Conservation (phyloP, 352 stramenopile genomes). For the Phytopythium helicoides region DNA sequence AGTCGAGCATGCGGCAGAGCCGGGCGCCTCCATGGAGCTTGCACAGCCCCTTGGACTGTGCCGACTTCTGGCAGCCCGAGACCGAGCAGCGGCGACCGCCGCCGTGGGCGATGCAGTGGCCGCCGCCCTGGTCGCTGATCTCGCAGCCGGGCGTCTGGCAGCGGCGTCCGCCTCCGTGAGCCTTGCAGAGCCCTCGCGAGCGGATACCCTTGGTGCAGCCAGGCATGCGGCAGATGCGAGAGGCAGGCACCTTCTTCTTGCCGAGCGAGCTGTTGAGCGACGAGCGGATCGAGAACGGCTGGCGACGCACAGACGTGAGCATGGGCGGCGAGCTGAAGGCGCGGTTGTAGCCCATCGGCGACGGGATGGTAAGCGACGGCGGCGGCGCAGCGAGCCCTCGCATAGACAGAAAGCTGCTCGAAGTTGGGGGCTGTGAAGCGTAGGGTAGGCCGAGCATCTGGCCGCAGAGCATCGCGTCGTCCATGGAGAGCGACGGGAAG, state of each 20-base stretch:
- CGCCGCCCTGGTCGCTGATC: constrained; percentile 85
- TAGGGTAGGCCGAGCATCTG: constrained; percentile 13
- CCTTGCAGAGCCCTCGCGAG: constrained; percentile 81
- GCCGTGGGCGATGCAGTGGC: constrained; percentile 78
- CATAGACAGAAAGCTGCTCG: constrained; percentile 9
- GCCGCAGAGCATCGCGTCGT: constrained; percentile 7
- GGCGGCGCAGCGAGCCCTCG: constrained; percentile 12
- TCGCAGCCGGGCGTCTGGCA: constrained; percentile 77
- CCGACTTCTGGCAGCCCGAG: constrained; percentile 75
- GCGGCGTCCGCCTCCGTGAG: constrained; percentile 73
- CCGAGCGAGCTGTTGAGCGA: constrained; percentile 12
- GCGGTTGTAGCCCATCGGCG: constrained; percentile 11
- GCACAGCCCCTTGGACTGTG: constrained; percentile 78
- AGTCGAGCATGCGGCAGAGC: constrained; percentile 65
- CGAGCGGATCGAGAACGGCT: neutral
- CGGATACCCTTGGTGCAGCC: constrained; percentile 82
- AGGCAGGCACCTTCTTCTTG: constrained; percentile 55
- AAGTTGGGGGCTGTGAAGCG: constrained; percentile 2
- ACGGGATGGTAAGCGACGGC: constrained; percentile 11
- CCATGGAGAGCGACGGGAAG: constrained; percentile 10
- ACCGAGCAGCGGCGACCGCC: constrained; percentile 61
- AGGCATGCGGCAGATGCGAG: constrained; percentile 72
- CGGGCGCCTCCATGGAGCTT: constrained; percentile 82
- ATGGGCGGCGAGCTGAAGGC: constrained; percentile 22
- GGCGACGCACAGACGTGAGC: constrained; percentile 15